A percentile compares a stretch with the other conserved stretches of the same genome.
Conservation (phyloP, 2,329 filamentous ascomycete genomes). For the Fusarium praegraminearum region DNA sequence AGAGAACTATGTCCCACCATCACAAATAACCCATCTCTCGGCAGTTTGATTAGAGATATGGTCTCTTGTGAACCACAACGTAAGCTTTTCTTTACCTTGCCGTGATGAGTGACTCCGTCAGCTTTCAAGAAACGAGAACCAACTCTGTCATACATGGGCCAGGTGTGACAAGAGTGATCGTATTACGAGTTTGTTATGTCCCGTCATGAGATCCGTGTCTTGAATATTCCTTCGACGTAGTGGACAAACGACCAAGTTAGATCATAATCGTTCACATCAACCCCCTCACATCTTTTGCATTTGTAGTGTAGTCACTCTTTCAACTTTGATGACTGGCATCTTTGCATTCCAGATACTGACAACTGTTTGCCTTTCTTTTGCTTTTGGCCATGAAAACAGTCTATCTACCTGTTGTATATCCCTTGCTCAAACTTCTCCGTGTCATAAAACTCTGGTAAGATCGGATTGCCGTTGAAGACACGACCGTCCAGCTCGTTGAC, state of each 20-base stretch:
- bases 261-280: background rate
- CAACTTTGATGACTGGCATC: background rate
- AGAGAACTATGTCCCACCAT: no score
- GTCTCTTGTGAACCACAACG: background rate
- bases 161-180: background rate
- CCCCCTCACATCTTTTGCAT: background rate
- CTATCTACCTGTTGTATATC: constrained; percentile 54
- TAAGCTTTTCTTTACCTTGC: no score
- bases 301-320: background rate
- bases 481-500: constrained; percentile 90
- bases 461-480: constrained; percentile 87
- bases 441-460: constrained; percentile 86
- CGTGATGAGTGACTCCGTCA: no score
- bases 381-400: background rate
- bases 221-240: background rate
- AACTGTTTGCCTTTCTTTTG: no score
- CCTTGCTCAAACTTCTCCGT: constrained; percentile 83
- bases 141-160: background rate
- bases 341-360: background rate
- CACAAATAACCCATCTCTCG: background rate
- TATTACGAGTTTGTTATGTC: background rate
- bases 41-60: background rate
- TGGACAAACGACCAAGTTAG: background rate
- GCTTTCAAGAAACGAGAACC: background rate
- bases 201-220: background rate